Base-by-base conservation (phyloP, 768 basidiomycete species). In the Pisolithus tinctorius region DNA sequence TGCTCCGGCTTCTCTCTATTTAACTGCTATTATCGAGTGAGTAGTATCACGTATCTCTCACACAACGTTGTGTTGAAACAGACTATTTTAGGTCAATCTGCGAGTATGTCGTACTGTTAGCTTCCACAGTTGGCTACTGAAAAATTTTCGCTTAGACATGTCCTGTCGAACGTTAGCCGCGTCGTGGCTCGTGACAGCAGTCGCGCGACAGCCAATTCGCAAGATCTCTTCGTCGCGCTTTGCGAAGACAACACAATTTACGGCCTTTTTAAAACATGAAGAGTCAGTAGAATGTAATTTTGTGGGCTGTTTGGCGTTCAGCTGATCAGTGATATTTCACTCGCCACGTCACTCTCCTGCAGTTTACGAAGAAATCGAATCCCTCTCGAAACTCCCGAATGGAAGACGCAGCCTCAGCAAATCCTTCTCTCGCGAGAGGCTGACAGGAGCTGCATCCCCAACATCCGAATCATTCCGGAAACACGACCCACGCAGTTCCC, bases 21-120 rank as follows among this genome's bases (percentile, higher is more conserved):
- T 94, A 47, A 94, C 93, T 2, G 92, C 93, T 7, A 89, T 95
- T 56, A 74, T 96, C 29, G 93, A 96, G 93, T 94, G 67, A 73
- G 93, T 34, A 34, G 13, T 79, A 16, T 46, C 41, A 17, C 52
- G 52, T 50, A 48, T 58, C 48, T 49, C 51, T 53, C 58, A 49
- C 55, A 54, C 49, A 48, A 53, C 50, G 34, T 27, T 47, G 56
- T 54, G 55, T 54, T 59, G 60, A 63, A 70, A 56, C 50, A 56
- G 48, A 50, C 59, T 48, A 51, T 40, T 37, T 29, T 64, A 92
- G 90, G 71, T 82, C 87, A 51, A 75, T 90, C 60, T 92, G 88
- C 89, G 88, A 92, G 89, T 92, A 71, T 65, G 85, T 80, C 45
- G 23, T 50, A 4, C 23, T 43, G 25, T 46, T 26, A 36, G 47